A percentile compares a stretch with the other conserved stretches of the same genome.
phyloP scores from a whole-genome alignment of 2,329 filamentous ascomycete genomes.

The Xylariaceae sp. region DNA sequence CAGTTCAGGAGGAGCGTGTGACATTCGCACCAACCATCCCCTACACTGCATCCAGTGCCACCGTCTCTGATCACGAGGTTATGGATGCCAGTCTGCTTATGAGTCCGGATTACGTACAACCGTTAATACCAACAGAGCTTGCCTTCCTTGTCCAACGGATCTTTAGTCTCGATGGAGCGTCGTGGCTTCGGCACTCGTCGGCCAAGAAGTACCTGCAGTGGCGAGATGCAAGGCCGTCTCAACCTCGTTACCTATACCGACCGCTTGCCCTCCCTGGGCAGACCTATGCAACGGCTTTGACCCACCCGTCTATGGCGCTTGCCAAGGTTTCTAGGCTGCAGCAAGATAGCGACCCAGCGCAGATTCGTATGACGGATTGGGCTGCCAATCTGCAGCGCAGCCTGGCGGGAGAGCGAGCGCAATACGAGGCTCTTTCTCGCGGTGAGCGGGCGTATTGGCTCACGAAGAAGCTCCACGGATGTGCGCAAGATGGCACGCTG shows the following conservation, averaged over 20 bases:
- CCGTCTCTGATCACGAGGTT: slow-evolving; percentile 73
- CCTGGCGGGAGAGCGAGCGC: slow-evolving; percentile 72
- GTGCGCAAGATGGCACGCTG: slow-evolving; percentile 68
- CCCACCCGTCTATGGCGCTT: slow-evolving; percentile 55
- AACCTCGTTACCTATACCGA: slow-evolving; percentile 45
- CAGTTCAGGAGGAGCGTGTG: slow-evolving; percentile 33
- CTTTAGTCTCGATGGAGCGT: slow-evolving; percentile 78
- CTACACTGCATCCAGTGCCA: slow-evolving; percentile 79
- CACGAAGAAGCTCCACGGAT: slow-evolving; percentile 68
- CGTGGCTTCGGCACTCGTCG: slow-evolving; percentile 81
- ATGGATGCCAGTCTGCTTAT: slow-evolving; percentile 96
- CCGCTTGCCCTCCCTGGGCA: slow-evolving; percentile 38
- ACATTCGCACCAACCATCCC: slow-evolving; percentile 49
- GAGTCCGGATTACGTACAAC: slow-evolving; percentile 87
- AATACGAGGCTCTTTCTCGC: slow-evolving; percentile 67
- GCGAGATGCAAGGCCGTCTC: slow-evolving; percentile 50
- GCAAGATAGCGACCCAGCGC: slow-evolving; percentile 44
- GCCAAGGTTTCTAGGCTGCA: slow-evolving; percentile 56
- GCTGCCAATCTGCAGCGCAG: slow-evolving; percentile 80
- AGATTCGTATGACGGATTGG: slow-evolving; percentile 79
- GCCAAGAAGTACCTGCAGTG: slow-evolving; percentile 82
- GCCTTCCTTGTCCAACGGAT: slow-evolving; percentile 70
- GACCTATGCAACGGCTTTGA: slow-evolving; percentile 14
- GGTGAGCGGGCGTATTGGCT: slow-evolving; percentile 73
- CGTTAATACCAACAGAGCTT: slow-evolving; percentile 79